Evolutionary conservation across 345 rosid genomes (phyloP).

Genomic region (Citrus medica): DNA sequence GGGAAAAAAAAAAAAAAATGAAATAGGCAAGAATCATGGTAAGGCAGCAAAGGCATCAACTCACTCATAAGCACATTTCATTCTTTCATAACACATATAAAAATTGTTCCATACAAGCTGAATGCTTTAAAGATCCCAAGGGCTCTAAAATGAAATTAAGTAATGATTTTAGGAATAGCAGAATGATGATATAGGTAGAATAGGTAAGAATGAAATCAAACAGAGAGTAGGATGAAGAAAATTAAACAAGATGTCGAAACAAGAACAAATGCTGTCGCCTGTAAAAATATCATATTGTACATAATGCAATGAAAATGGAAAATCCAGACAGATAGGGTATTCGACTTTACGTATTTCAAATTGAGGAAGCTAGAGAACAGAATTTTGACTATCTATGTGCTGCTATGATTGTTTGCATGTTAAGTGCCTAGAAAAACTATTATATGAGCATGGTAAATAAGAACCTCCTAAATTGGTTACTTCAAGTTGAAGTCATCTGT

Average conservation of each 20-base stretch:
- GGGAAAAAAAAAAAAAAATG: background rate
- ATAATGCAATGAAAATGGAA: too few relatives aligned
- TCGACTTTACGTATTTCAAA: background rate
- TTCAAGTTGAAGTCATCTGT: background rate
- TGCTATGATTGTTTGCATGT: background rate
- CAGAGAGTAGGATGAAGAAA: too few relatives aligned
- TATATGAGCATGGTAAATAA: background rate
- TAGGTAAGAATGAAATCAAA: too few relatives aligned
- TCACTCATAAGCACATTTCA: background rate
- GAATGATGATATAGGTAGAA: background rate
- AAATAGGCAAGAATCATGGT: background rate
- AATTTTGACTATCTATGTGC: background rate
- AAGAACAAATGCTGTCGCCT: too few relatives aligned
- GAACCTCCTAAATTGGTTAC: background rate
- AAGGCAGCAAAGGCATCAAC: background rate
- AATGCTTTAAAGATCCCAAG: background rate
- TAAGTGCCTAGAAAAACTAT: background rate
- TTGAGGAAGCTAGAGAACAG: background rate
- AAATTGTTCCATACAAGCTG: background rate
- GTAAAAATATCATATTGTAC: too few relatives aligned
- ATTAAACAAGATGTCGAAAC: too few relatives aligned
- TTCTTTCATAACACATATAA: background rate
- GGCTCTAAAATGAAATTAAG: background rate
- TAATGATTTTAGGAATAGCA: background rate
- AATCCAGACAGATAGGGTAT: too few relatives aligned